Base-by-base conservation (phyloP, 768 basidiomycete genomes). In the Leccinum subtestaceum region DNA sequence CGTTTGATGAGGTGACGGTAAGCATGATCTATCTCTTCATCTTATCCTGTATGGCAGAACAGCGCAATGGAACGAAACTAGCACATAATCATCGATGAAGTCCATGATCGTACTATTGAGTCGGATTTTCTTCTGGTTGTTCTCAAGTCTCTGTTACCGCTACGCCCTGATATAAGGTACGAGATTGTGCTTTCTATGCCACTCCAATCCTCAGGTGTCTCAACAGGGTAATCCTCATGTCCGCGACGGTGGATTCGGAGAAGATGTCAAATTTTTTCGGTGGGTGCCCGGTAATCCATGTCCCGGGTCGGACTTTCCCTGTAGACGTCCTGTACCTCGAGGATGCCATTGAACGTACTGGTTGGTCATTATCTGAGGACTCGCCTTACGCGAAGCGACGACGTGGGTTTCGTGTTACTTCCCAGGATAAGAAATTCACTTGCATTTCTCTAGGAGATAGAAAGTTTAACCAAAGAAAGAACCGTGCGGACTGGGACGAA, bases 11-110 rank as follows among this genome's bases (percentile, higher is more conserved):
- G 62, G 86, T 98, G 56, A 98, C 97, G n/a, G 94, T 93, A 64
- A 73, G 82, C 63, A 36, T 19, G n/a, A 50, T 52, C 46, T 45
- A 47, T 55, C 54, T 58, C 52, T 59, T 61, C 38, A 15, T 45
- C 27, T 45, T 12, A 11, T 58, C 25, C 10, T 40, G 32, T 23
- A 36, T 60, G 51, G 25, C 40, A 34, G 38, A 52, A 38, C 32
- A 27, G 21, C 56, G 23, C 52, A 45, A 63, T 21, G 52, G 25
- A 12, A 15, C 23, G 38, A 54, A 61, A 38, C n/a, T 53, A 94
- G 92, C 95, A 97, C 68, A 87, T 99, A 69, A 89, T 99, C 59
- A 89, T 98, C 46, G 96, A 99, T 65, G 96, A 99, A 87, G 93
- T 97, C 49, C 96, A 99, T 67, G 96, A 99, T 76, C 87, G 96